A percentile compares a stretch with the other conserved stretches of the same genome.
These are phyloP conservation scores for Stropharia rugosoannulata DNA, from an alignment of 768 basidiomycete species.

Conservation along the genomic window DNA sequence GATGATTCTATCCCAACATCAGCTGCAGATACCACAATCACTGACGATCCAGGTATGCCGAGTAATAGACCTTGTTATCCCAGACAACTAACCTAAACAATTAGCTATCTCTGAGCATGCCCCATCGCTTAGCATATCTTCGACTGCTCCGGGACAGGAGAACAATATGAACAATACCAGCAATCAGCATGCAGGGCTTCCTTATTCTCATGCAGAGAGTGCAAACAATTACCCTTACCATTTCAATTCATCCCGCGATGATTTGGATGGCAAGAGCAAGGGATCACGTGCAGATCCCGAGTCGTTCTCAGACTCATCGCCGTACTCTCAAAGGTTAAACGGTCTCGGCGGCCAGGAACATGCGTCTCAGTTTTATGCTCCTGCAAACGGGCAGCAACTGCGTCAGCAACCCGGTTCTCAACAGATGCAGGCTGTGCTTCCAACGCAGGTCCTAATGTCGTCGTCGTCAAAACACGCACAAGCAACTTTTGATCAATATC, in stretches of 20 bases:
- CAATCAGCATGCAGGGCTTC: constrained; percentile 8
- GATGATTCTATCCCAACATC: constrained; percentile 38
- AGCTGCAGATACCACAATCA: constrained; percentile 30
- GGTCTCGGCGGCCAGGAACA: constrained; percentile 19
- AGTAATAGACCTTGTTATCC: background rate
- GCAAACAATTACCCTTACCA: constrained; percentile 21
- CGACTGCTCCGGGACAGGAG: constrained; percentile 11
- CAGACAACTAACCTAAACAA: constrained; percentile 16
- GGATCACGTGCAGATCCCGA: constrained; percentile 43
- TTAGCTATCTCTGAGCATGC: constrained; percentile 21
- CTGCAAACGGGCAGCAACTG: constrained; percentile 7
- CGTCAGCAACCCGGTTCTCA: constrained; percentile 11
- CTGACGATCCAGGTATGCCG: constrained; percentile 18
- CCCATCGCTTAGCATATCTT: constrained; percentile 5
- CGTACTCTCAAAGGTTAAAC: constrained; percentile 24
- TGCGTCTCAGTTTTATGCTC: background rate
- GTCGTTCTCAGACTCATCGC: constrained; percentile 52
- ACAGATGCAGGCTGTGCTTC: constrained; percentile 2
- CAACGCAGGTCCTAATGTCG: constrained; percentile 12
- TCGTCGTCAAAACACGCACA: constrained; percentile 22
- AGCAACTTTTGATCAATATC: constrained; percentile 19
- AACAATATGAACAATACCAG: constrained; percentile 16
- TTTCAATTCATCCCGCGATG: constrained; percentile 15
- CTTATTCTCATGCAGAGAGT: constrained; percentile 15
- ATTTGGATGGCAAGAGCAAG: constrained; percentile 18